A percentile compares a stretch with the other conserved stretches of the same genome.
Conservation (phyloP, 768 basidiomycete species). For the Cyclocybe cylindracea region DNA sequence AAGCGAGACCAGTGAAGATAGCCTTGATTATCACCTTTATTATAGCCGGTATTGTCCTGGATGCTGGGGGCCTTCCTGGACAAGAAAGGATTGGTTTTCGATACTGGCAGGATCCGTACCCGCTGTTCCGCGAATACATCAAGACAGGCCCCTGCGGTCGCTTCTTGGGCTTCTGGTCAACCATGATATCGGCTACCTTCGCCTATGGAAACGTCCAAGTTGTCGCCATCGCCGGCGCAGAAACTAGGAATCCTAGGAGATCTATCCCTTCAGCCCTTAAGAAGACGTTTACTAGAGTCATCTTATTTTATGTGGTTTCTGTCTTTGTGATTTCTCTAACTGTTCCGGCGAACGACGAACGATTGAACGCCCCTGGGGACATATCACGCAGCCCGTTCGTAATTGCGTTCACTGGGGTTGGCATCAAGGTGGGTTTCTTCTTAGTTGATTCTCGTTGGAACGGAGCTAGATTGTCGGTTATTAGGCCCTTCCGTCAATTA, state of each 20-base stretch:
- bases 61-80: constrained; percentile 50
- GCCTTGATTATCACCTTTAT: constrained; percentile 39
- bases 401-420: constrained; percentile 62
- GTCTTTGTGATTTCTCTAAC: constrained; percentile 67
- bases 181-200: constrained; percentile 49
- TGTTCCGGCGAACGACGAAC: constrained; percentile 58
- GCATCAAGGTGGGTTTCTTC: constrained; percentile 48
- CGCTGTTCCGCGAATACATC: constrained; percentile 27
- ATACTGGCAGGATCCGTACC: constrained; percentile 42
- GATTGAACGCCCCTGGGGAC: constrained; percentile 25
- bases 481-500: constrained; percentile 30
- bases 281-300: constrained; percentile 45
- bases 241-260: constrained; percentile 63
- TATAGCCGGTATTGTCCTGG: constrained; percentile 41
- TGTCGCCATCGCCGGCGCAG: constrained; percentile 44
- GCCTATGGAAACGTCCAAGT: constrained; percentile 66
- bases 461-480: neutral
- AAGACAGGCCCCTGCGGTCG: constrained; percentile 38
- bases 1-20: constrained; percentile 37
- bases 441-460: neutral
- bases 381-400: constrained; percentile 73
- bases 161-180: constrained; percentile 51
- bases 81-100: constrained; percentile 45
- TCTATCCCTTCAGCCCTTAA: constrained; percentile 67
- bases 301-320: constrained; percentile 51